Percentiles rank a stretch among this genome's conserved stretches.
Conservation (phyloP, 2,329 filamentous ascomycete species). For the Penicillium sp. region DNA sequence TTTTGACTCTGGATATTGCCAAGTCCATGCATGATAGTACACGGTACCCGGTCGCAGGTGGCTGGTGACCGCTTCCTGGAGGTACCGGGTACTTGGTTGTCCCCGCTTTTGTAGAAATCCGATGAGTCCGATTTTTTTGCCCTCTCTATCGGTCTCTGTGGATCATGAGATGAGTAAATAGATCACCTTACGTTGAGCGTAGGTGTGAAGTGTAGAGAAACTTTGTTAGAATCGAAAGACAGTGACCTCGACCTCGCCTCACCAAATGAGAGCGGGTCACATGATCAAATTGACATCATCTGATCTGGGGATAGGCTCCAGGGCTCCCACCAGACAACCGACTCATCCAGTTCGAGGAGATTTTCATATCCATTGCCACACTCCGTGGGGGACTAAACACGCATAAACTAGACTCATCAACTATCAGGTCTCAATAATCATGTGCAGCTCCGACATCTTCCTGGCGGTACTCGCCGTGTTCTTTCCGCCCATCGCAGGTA, state of each 20-base stretch:
- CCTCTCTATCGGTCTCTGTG: neutral
- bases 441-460: constrained; percentile 64
- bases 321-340: constrained; percentile 13
- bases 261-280: neutral
- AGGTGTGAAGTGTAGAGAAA: neutral
- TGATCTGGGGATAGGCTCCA: constrained; percentile 3
- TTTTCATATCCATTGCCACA: constrained; percentile 1
- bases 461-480: constrained; percentile 62
- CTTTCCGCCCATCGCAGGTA: constrained; percentile 62
- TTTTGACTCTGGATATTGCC: neutral
- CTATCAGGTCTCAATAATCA: constrained; percentile 27
- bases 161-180: neutral
- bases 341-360: constrained; percentile 1
- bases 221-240: neutral
- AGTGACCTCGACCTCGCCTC: neutral
- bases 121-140: neutral
- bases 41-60: neutral
- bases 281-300: constrained; percentile 15
- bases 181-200: neutral
- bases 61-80: neutral
- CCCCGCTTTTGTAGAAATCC: constrained; percentile 5
- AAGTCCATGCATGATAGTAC: neutral
- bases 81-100: constrained; percentile 6
- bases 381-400: neutral
- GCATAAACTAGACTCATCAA: constrained; percentile 2